phyloP scores from a whole-genome alignment of 1,284 basidiomycete genomes.

The Stygiomarasmius scandens region DNA sequence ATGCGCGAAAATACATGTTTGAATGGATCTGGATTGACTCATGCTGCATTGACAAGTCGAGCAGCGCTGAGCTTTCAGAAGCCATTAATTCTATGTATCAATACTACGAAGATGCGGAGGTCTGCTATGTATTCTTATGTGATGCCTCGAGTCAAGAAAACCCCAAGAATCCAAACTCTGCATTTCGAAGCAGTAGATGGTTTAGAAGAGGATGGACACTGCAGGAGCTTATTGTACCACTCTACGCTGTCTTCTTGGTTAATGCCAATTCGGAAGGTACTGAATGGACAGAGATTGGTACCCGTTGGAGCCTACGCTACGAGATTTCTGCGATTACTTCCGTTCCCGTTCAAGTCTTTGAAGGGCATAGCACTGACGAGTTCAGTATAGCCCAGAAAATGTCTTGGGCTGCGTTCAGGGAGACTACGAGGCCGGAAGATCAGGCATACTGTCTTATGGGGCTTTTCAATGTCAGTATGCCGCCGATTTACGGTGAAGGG shows the following conservation, averaged over 20 bases:
- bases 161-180: background rate
- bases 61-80: conserved; percentile 17
- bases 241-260: background rate
- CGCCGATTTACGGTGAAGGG: background rate
- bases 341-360: background rate
- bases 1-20: background rate
- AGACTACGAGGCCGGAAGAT: background rate
- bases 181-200: background rate
- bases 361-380: background rate
- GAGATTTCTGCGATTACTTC: background rate
- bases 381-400: background rate
- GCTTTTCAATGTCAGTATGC: background rate
- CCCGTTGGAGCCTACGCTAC: background rate
- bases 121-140: background rate
- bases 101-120: background rate
- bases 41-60: conserved; percentile 21
- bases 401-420: background rate
- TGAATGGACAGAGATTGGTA: background rate
- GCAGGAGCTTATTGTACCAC: background rate
- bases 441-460: background rate
- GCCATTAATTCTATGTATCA: background rate
- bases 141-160: background rate
- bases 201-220: background rate
- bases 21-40: background rate
- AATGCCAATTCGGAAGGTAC: too few relatives aligned